Evolutionary conservation across 2,329 filamentous ascomycete species (phyloP).

Genomic region (Fusarium mundagurra): DNA sequence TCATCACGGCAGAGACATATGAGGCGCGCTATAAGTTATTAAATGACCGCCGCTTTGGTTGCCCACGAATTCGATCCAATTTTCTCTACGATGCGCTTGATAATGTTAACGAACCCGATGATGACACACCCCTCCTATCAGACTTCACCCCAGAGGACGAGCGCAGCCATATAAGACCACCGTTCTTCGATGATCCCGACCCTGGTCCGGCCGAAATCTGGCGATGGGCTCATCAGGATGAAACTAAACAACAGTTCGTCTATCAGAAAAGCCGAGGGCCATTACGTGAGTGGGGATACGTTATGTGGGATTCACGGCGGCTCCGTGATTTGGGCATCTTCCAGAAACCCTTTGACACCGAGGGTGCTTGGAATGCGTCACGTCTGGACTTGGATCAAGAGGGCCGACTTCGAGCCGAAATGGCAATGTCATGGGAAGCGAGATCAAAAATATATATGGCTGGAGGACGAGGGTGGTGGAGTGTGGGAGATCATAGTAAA

Average conservation of each 20-base stretch:
- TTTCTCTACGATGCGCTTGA: neutral
- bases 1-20: neutral
- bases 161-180: neutral
- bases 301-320: neutral
- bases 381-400: neutral
- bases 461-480: neutral
- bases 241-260: neutral
- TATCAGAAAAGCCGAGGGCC: neutral
- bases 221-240: neutral
- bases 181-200: neutral
- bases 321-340: neutral
- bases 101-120: neutral
- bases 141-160: neutral
- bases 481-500: neutral
- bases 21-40: neutral
- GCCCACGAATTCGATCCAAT: neutral
- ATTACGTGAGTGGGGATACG: neutral
- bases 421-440: neutral
- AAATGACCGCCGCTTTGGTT: neutral
- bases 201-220: neutral
- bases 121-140: neutral
- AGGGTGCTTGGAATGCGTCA: neutral
- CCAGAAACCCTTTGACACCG: neutral
- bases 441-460: neutral
- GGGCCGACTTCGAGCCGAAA: neutral